Percentiles rank a stretch among this genome's conserved stretches.
Evolutionary conservation across 2,329 filamentous ascomycete genomes (phyloP).

Genomic region (Penicillium sp.): DNA sequence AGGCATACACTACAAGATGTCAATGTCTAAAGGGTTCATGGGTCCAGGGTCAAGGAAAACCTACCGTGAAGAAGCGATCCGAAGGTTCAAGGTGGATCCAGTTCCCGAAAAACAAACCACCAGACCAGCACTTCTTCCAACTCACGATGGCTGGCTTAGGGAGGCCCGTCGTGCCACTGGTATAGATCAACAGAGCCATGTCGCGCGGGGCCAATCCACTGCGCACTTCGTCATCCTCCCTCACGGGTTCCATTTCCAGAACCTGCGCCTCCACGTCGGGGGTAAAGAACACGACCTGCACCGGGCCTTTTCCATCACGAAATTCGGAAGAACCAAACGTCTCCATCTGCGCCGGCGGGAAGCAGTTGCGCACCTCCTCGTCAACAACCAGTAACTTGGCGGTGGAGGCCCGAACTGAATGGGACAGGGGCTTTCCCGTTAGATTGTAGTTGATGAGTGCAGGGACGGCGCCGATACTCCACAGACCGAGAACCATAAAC

Average conservation of each 20-base stretch:
- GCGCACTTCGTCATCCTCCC: constrained; percentile 59
- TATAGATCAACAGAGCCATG: constrained; percentile 76
- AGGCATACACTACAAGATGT: constrained; percentile 68
- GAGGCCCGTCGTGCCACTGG: constrained; percentile 78
- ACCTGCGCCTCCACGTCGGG: constrained; percentile 57
- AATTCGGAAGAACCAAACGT: constrained; percentile 42
- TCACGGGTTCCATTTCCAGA: constrained; percentile 50
- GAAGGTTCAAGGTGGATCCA: constrained; percentile 59
- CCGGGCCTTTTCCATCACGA: constrained; percentile 43
- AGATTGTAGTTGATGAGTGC: constrained; percentile 90
- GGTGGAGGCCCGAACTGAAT: constrained; percentile 69
- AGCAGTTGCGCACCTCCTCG: constrained; percentile 57
- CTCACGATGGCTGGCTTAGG: constrained; percentile 75
- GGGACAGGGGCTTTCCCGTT: constrained; percentile 64
- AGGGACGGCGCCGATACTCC: constrained; percentile 77
- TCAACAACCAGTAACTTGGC: constrained; percentile 69
- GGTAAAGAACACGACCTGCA: constrained; percentile 63
- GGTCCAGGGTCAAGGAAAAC: too few species aligned
- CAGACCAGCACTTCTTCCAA: constrained; percentile 64
- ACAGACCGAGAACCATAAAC: constrained; percentile 72
- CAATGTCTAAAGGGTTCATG: too few species aligned
- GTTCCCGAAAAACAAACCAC: constrained; percentile 51
- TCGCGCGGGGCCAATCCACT: constrained; percentile 51
- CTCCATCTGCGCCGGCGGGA: constrained; percentile 42
- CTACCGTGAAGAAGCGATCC: constrained; percentile 73